Percentiles rank a stretch among this genome's conserved stretches.
Evolutionary conservation across 2,329 filamentous ascomycete species (phyloP).

Genomic region (Hymenoscyphus fraxineus): DNA sequence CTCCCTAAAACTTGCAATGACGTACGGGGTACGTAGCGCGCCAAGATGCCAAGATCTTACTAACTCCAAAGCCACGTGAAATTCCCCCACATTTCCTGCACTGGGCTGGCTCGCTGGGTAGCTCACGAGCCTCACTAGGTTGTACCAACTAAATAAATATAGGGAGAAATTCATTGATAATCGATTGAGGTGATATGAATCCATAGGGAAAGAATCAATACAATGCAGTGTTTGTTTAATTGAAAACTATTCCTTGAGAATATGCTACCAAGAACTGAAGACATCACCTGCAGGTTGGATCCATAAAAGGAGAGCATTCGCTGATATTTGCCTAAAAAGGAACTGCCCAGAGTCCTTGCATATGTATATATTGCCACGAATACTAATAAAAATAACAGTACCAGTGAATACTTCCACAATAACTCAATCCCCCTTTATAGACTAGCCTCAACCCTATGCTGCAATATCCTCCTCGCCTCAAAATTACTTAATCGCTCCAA

Average conservation of each 20-base stretch:
- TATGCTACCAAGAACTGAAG: neutral
- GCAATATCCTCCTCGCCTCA: slow-evolving; percentile 63
- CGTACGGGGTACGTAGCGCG: neutral
- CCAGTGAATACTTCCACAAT: neutral
- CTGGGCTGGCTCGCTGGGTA: no score
- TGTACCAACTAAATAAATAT: no score
- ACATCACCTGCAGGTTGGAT: neutral
- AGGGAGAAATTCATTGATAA: no score
- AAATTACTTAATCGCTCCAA: slow-evolving; percentile 58
- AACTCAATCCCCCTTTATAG: neutral
- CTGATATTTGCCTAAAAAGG: neutral
- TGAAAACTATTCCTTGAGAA: neutral
- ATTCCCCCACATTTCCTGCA: neutral
- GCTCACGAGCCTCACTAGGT: no score
- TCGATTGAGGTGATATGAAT: no score
- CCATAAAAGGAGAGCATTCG: neutral
- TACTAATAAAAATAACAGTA: neutral
- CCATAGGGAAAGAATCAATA: no score
- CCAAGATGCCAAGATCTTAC: neutral
- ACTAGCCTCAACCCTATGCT: slow-evolving; percentile 58
- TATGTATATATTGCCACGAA: neutral
- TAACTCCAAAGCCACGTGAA: neutral
- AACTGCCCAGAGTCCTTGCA: neutral
- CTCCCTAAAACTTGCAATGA: neutral
- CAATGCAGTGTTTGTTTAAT: no score